Evolutionary conservation across 257 asterid genomes (phyloP), one percentile per base, ranked within the genome.

Genomic region (Jaltomata sinuosa): DNA sequence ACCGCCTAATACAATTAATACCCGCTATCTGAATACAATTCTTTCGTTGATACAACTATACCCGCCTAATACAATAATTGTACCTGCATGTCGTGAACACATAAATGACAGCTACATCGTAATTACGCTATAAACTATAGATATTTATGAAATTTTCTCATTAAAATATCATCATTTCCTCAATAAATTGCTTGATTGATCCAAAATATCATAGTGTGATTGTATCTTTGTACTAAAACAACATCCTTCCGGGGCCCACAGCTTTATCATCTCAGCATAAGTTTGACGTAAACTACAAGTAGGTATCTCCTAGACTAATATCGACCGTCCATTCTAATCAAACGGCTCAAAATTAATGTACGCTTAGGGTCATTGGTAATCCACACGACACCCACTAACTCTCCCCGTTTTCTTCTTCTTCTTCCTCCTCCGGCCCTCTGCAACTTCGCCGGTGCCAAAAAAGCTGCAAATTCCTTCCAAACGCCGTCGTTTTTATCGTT

Each of bases 361-460:
- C 87, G 80, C 85, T 79, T 55, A 65, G 89, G 82, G 19, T 85
- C 84, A 67, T 81, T 86, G 80, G 67, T 87, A 76, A 84, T 80
- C 84, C 87, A 82, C 86, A 86, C 79, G 85, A 82, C 89, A 84
- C 90, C 79, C 88, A 84, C 85, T 85, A 82, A 62, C 87, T 80
- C 85, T 59, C 74, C 71, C 84, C 62, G 61, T 59, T 81, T 72
- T 72, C 88, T 62, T 54, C 8, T 38, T 38, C 42, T 72, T 72
- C 88, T 74, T 29, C 80, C 31, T 79, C 86, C 77, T 78, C 57
- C 81, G 76, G 38, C 85, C 81, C 57, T 82, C 84, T 54, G 81
- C 83, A 71, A 53, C 82, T 85, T 85, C 83, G 84, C 85, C 89
- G 88, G 89, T 80, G 81, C 81, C 54, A 79, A 15, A 62, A 29